Evolutionary conservation across 2,329 filamentous ascomycete species (phyloP).

Genomic region (Bipolaris bicolor): DNA sequence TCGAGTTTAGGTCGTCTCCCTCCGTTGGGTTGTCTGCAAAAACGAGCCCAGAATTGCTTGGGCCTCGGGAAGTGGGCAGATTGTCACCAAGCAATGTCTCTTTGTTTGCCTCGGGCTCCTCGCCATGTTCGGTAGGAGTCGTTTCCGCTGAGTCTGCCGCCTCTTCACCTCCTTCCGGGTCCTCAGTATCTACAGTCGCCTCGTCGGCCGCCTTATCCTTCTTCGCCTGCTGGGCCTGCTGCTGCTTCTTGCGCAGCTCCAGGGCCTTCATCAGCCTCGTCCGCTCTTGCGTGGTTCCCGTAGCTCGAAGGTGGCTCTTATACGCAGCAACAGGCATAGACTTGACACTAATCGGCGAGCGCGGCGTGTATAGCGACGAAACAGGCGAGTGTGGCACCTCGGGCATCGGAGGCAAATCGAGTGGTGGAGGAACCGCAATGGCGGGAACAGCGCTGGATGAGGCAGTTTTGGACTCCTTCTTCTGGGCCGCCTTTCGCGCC

Average conservation of each 20-base stretch:
- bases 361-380: conserved; percentile 47
- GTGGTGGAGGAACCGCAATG: conserved; percentile 41
- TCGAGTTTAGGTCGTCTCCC: conserved; percentile 44
- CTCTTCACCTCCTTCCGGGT: conserved; percentile 5
- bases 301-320: conserved; percentile 49
- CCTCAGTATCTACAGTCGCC: conserved; percentile 16
- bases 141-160: conserved; percentile 7
- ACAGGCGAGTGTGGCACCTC: conserved; percentile 46
- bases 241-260: conserved; percentile 5
- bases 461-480: conserved; percentile 46
- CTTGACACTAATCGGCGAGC: conserved; percentile 50
- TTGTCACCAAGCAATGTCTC: conserved; percentile 26
- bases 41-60: conserved; percentile 61
- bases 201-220: conserved; percentile 19
- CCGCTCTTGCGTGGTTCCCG: conserved; percentile 83
- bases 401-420: conserved; percentile 44
- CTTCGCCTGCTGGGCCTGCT: conserved; percentile 1
- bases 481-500: conserved; percentile 37
- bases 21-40: conserved; percentile 52
- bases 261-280: conserved; percentile 72
- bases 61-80: conserved; percentile 13
- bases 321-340: conserved; percentile 52
- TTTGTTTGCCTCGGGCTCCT: conserved; percentile 14
- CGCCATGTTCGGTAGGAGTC: conserved; percentile 1
- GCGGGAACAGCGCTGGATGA: conserved; percentile 38